Conservation (phyloP, 345 rosid species). For the Noccaea caerulescens region DNA sequence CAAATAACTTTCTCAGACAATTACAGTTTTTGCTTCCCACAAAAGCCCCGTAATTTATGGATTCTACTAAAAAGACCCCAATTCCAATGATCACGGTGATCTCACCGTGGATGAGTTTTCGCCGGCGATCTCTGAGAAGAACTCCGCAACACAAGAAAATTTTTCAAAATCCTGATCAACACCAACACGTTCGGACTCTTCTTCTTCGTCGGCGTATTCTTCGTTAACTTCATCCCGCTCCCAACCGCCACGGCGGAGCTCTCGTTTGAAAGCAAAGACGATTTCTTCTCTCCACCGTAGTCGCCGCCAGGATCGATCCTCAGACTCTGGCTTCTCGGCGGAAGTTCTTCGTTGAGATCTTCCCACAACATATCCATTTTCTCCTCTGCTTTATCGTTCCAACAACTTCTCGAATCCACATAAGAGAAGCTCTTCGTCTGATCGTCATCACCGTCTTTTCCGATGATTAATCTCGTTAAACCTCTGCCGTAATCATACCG, state of each 20-base stretch:
- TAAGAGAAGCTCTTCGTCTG: conserved; percentile 50
- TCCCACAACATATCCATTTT: conserved; percentile 93
- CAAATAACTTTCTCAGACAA: conserved; percentile 3
- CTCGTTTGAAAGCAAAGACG: conserved; percentile 17
- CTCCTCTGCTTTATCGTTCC: conserved; percentile 48
- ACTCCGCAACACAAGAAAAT: conserved; percentile 56
- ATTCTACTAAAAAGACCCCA: conserved; percentile 7
- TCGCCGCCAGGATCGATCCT: background rate
- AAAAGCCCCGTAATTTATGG: conserved; percentile 28
- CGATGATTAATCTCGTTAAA: conserved; percentile 1
- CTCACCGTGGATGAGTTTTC: conserved; percentile 46
- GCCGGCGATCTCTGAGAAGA: conserved; percentile 43
- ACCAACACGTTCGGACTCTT: conserved; percentile 48
- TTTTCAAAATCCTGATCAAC: conserved; percentile 60
- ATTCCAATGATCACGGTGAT: background rate
- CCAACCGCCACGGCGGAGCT: conserved; percentile 38
- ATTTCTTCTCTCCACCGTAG: conserved; percentile 14
- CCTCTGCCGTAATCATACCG: conserved; percentile 17
- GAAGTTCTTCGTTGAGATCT: conserved; percentile 70
- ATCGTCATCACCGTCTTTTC: conserved; percentile 17
- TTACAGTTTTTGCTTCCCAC: conserved; percentile 2
- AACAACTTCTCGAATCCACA: conserved; percentile 37
- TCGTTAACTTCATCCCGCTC: conserved; percentile 47
- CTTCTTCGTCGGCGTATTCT: conserved; percentile 30
- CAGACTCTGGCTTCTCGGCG: conserved; percentile 32